phyloP scores from a whole-genome alignment of 352 stramenopile genomes.

The Peronospora farinosa region DNA sequence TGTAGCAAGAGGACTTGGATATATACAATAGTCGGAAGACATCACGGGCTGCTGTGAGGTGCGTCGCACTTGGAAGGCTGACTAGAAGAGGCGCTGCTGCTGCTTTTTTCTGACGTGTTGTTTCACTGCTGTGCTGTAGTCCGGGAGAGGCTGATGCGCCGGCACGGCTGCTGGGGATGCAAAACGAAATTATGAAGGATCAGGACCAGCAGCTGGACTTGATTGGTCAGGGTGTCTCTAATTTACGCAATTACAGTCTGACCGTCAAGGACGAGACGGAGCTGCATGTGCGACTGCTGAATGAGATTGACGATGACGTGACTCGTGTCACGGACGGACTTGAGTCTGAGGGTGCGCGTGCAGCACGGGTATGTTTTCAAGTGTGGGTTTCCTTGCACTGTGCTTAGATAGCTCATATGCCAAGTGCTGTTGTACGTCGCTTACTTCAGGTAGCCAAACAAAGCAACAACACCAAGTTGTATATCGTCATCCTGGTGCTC shows the following conservation, averaged over 20 bases:
- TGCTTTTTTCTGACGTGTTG: constrained; percentile 2
- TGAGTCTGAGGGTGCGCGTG: constrained; percentile 70
- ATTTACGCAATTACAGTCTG: constrained; percentile 80
- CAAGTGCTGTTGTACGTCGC: neutral
- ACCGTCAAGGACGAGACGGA: constrained; percentile 88
- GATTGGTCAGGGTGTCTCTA: constrained; percentile 75
- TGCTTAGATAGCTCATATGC: neutral
- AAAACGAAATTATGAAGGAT: constrained; percentile 89
- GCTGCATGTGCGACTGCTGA: constrained; percentile 82
- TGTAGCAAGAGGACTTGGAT: constrained; percentile 66
- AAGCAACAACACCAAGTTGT: constrained; percentile 92
- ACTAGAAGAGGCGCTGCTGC: constrained; percentile 5
- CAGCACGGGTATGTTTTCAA: constrained; percentile 40
- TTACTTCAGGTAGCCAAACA: constrained; percentile 83
- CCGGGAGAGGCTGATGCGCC: constrained; percentile 27
- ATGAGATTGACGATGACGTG: constrained; percentile 87
- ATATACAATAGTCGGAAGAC: constrained; percentile 63
- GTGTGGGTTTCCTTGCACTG: neutral
- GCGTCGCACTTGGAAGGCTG: neutral
- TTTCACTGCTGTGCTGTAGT: constrained; percentile 17
- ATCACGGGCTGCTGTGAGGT: constrained; percentile 28
- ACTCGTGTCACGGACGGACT: constrained; percentile 79
- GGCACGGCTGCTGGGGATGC: constrained; percentile 64
- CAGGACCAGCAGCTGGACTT: constrained; percentile 83
- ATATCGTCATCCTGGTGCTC: constrained; percentile 86